phyloP scores from a whole-genome alignment of 2,329 filamentous ascomycete genomes.

The Ophiosphaerella korrae region DNA sequence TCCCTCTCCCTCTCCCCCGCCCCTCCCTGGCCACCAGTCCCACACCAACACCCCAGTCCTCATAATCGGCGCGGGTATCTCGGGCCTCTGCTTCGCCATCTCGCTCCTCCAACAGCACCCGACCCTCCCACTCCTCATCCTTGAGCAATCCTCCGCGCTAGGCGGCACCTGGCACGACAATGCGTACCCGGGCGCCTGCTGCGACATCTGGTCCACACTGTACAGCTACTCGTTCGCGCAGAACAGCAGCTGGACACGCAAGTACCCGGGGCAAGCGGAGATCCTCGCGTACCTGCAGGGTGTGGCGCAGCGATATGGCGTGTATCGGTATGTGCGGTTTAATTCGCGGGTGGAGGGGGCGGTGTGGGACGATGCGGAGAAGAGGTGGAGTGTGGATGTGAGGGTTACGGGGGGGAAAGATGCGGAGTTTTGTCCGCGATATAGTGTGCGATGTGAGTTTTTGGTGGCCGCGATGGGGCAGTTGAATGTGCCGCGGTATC shows the following conservation, averaged over 20 bases:
- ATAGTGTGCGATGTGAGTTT: slow-evolving; percentile 61
- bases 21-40: slow-evolving; percentile 53
- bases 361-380: slow-evolving; percentile 59
- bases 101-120: too few species aligned
- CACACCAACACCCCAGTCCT: slow-evolving; percentile 60
- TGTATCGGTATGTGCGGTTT: slow-evolving; percentile 64
- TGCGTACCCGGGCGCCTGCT: slow-evolving; percentile 62
- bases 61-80: slow-evolving; percentile 63
- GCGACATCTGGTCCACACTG: slow-evolving; percentile 60
- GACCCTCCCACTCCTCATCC: slow-evolving; percentile 53
- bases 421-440: slow-evolving; percentile 57
- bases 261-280: slow-evolving; percentile 66
- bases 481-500: slow-evolving; percentile 60
- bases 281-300: slow-evolving; percentile 61
- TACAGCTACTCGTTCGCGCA: slow-evolving; percentile 67
- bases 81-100: slow-evolving; percentile 12
- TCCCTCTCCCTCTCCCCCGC: slow-evolving; percentile 1
- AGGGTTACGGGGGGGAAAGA: slow-evolving; percentile 59
- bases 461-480: slow-evolving; percentile 64
- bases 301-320: slow-evolving; percentile 59
- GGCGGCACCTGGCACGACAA: slow-evolving; percentile 63
- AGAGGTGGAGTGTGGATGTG: slow-evolving; percentile 59
- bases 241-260: slow-evolving; percentile 62
- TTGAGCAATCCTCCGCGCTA: slow-evolving; percentile 60
- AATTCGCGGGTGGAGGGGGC: slow-evolving; percentile 60